Evolutionary conservation across 2,329 filamentous ascomycete genomes (phyloP).

Genomic region (Elsinoe arachidis): DNA sequence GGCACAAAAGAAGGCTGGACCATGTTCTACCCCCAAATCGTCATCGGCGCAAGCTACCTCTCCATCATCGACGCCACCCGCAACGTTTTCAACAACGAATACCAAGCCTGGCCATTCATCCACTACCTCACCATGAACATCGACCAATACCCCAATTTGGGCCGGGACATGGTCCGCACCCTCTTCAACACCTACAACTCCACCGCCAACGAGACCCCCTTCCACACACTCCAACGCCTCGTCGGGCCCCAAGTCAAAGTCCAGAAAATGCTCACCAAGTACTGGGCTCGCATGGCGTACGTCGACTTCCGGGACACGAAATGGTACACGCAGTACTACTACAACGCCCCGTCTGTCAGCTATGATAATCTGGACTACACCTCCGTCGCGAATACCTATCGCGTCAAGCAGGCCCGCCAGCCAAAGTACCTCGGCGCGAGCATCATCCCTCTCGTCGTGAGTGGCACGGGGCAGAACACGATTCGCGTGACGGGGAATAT

Average conservation of each 20-base stretch:
- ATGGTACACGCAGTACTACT: constrained; percentile 33
- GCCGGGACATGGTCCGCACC: constrained; percentile 18
- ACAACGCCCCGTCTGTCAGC: constrained; percentile 30
- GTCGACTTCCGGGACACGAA: constrained; percentile 42
- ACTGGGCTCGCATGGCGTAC: constrained; percentile 48
- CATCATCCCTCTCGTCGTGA: constrained; percentile 35
- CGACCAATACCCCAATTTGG: constrained; percentile 31
- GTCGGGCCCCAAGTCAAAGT: constrained; percentile 20
- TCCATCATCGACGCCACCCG: constrained; percentile 36
- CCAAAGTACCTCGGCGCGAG: constrained; percentile 45
- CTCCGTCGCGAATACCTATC: constrained; percentile 31
- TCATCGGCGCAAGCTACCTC: constrained; percentile 40
- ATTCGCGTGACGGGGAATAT: constrained; percentile 28
- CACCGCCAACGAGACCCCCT: constrained; percentile 42
- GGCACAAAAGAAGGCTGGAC: constrained; percentile 27
- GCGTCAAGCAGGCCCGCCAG: constrained; percentile 34
- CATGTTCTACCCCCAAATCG: constrained; percentile 36
- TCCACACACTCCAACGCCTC: constrained; percentile 39
- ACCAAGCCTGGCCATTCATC: constrained; percentile 45
- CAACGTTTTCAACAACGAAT: constrained; percentile 35
- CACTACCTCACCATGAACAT: constrained; percentile 43
- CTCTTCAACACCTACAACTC: constrained; percentile 36
- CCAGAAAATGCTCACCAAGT: constrained; percentile 39
- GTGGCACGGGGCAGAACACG: constrained; percentile 12
- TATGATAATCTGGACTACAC: constrained; percentile 36